phyloP scores from a whole-genome alignment of 495 filamentous ascomycete species.

The Talaromyces trachyspermus region DNA sequence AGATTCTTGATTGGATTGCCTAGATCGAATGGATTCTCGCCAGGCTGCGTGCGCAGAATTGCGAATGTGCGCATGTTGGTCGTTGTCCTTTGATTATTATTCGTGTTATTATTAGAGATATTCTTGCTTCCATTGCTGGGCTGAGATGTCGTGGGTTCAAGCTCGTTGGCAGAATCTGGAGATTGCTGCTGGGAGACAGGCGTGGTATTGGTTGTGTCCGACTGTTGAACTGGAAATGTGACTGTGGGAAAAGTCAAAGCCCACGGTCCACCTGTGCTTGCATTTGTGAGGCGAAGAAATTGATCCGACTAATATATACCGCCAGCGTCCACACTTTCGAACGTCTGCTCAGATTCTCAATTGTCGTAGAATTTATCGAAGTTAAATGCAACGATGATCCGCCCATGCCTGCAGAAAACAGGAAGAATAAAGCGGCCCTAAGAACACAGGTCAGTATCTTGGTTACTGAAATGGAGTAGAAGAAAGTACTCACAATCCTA shows the following conservation, averaged over 20 bases:
- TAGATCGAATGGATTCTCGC: constrained; percentile 75
- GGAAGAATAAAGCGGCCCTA: constrained; percentile 59
- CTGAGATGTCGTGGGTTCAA: neutral
- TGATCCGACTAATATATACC: constrained; percentile 54
- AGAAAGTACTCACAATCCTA: constrained; percentile 46
- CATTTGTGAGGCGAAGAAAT: constrained; percentile 28
- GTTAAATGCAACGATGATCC: constrained; percentile 61
- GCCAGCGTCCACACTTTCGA: constrained; percentile 65
- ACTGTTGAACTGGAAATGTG: constrained; percentile 31
- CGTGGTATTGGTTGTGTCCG: constrained; percentile 10
- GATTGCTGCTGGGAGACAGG: neutral
- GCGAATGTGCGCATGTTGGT: constrained; percentile 57
- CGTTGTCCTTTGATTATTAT: constrained; percentile 6
- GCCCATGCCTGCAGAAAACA: constrained; percentile 72
- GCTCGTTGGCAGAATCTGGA: constrained; percentile 10
- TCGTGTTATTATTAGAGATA: neutral
- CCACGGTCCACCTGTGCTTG: constrained; percentile 25
- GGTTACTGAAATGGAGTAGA: neutral
- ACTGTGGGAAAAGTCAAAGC: constrained; percentile 40
- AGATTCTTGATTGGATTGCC: constrained; percentile 57
- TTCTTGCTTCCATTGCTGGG: neutral
- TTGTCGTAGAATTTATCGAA: constrained; percentile 66
- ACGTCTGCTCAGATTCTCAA: constrained; percentile 63
- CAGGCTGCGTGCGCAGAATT: constrained; percentile 61
- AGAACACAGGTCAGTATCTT: constrained; percentile 11